Conservation (phyloP, 768 basidiomycete species). For the Mycena polygramma region DNA sequence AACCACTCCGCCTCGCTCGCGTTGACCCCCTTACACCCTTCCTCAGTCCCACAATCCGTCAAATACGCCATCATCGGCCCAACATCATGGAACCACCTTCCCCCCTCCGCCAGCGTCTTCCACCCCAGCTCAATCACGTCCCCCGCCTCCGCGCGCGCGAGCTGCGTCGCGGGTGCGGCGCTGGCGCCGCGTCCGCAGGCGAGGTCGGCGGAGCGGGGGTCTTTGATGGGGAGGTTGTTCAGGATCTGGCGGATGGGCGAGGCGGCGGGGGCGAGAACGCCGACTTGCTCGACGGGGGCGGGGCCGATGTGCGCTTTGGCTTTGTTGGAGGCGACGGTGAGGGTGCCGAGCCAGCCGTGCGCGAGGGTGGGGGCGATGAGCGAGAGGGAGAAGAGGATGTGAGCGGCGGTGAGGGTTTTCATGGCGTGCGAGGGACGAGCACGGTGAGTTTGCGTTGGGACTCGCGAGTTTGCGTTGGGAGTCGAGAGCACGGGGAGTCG, state of each 20-base stretch:
- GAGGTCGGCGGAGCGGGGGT: constrained; percentile 54
- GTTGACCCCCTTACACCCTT: constrained; percentile 58
- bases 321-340: constrained; percentile 26
- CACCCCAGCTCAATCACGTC: constrained; percentile 59
- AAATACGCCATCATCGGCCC: constrained; percentile 54
- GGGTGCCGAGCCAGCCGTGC: constrained; percentile 33
- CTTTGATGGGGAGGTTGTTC: constrained; percentile 49
- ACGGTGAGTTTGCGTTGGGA: too few relatives aligned
- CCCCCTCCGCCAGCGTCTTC: constrained; percentile 39
- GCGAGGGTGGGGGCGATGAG: constrained; percentile 35
- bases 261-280: constrained; percentile 7
- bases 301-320: constrained; percentile 26
- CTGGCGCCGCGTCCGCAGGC: constrained; percentile 63
- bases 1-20: constrained; percentile 63
- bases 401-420: constrained; percentile 8
- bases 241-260: constrained; percentile 34
- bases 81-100: constrained; percentile 41
- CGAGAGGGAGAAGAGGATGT: constrained; percentile 17
- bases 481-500: too few relatives aligned
- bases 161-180: constrained; percentile 49
- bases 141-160: constrained; percentile 61
- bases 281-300: constrained; percentile 23
- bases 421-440: background rate
- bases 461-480: too few relatives aligned
- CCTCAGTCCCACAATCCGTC: constrained; percentile 56